Conservation (phyloP, 805 yeast species). For the Metschnikowia similis region DNA sequence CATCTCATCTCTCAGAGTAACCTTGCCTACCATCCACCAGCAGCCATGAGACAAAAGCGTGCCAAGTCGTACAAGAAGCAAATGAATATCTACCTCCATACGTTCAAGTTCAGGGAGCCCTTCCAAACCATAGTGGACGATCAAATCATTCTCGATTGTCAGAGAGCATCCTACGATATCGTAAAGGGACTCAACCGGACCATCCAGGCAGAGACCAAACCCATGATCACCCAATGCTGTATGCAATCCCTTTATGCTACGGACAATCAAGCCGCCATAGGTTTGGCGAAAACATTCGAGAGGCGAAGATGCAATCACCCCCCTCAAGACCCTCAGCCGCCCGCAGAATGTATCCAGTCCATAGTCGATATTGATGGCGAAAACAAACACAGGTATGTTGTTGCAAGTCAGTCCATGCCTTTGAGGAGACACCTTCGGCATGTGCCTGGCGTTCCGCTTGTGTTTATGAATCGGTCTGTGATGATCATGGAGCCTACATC, state of each 20-base stretch:
- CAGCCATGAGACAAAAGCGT: slow-evolving; percentile 86
- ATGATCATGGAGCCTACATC: slow-evolving; percentile 96
- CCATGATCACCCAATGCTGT: slow-evolving; percentile 93
- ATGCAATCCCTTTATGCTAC: slow-evolving; percentile 78
- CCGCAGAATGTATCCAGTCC: slow-evolving; percentile 71
- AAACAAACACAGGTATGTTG: slow-evolving; percentile 87
- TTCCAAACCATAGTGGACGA: slow-evolving; percentile 88
- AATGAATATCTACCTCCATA: slow-evolving; percentile 75
- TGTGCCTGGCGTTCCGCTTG: slow-evolving; percentile 85
- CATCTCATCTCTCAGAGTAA: slow-evolving; percentile 3
- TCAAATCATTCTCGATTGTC: slow-evolving; percentile 63
- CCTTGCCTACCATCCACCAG: neutral
- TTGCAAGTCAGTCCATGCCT: slow-evolving; percentile 76
- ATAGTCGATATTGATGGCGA: slow-evolving; percentile 66
- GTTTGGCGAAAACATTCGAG: slow-evolving; percentile 76
- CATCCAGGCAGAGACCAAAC: slow-evolving; percentile 79
- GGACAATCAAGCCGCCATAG: slow-evolving; percentile 71
- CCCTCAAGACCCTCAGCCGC: slow-evolving; percentile 55
- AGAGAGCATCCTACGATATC: slow-evolving; percentile 69
- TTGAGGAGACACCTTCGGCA: slow-evolving; percentile 65
- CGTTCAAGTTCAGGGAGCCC: slow-evolving; percentile 91
- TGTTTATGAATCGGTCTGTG: slow-evolving; percentile 85
- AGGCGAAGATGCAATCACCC: slow-evolving; percentile 91
- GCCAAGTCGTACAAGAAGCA: slow-evolving; percentile 93
- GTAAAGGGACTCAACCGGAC: slow-evolving; percentile 76